Evolutionary conservation across 139 green algal genomes (phyloP), one percentile per base, ranked within the genome.

Genomic region (Deuterostichococcus epilithicus): DNA sequence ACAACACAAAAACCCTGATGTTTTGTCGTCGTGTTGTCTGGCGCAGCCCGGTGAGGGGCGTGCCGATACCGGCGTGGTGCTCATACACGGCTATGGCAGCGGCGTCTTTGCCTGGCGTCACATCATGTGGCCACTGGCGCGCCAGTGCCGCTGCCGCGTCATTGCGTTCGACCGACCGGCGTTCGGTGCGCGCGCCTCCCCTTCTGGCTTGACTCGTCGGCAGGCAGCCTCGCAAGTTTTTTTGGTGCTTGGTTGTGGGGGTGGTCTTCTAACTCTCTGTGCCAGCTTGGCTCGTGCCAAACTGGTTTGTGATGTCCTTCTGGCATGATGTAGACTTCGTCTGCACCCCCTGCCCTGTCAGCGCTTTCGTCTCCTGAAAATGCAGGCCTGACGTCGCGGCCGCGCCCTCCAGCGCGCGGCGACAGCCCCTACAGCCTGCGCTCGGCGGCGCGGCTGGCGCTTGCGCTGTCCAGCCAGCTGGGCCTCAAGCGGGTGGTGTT

Each of bases 21-120:
- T 52, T 18, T 33, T 71, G 59, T 22, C 25, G 28, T 39, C 36
- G 13, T 69, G 32, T 18, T 75, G 4, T n/a, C 23, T 18, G 33
- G 59, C 71, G 58, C 69, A 76, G 44, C 33, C 52, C 66, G 38
- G 6, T 10, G 32, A 68, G 33, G 37, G 30, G 13, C 32, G 52
- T 82, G 44, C 33, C 26, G 35, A 71, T 47, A 75, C 66, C 1
- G 80, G 36, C 33, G 52, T 90, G n/a, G 52, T 96, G 68, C 80
- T 95, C 38, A 76, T 95, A 5, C 92, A 97, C 77, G 86, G 89
- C 30, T 95, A 92, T 87, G 92, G 91, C 38, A 90, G 86, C 15
- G 92, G 91, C 1, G 82, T 86, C 23, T 94, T 95, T 78, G 68
- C 87, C 20, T 97, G 91, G 91, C 87, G 92, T 4, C 87, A 95